Evolutionary conservation across 2,329 filamentous ascomycete species (phyloP).

Genomic region (Colletotrichum sp.): DNA sequence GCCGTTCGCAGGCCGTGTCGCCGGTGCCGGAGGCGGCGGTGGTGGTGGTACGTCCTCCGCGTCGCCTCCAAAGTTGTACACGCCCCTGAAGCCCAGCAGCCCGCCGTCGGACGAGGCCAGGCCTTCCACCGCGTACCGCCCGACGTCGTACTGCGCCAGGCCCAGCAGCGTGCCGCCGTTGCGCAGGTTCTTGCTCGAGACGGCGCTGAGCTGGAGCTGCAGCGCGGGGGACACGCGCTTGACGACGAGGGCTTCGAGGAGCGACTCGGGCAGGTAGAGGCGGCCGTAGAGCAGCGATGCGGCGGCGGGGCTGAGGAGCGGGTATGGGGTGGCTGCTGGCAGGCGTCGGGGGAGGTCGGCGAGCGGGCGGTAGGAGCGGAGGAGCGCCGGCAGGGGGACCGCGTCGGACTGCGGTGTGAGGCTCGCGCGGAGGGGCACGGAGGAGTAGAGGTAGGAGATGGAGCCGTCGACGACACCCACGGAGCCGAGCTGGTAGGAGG

Average conservation of each 20-base stretch:
- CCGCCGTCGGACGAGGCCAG: constrained; percentile 93
- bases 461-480: constrained; percentile 93
- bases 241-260: constrained; percentile 85
- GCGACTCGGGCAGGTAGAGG: constrained; percentile 82
- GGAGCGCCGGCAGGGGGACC: constrained; percentile 78
- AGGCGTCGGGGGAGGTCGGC: constrained; percentile 57
- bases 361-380: constrained; percentile 83
- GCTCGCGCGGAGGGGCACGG: constrained; percentile 73
- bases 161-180: constrained; percentile 80
- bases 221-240: constrained; percentile 78
- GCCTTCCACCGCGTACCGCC: constrained; percentile 88
- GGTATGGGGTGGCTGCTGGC: constrained; percentile 1
- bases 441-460: constrained; percentile 96
- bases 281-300: constrained; percentile 76
- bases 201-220: constrained; percentile 80
- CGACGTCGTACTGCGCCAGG: constrained; percentile 80
- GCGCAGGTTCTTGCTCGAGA: constrained; percentile 73
- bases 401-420: constrained; percentile 72
- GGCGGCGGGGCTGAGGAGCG: constrained; percentile 22
- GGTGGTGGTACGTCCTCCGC: constrained; percentile 39
- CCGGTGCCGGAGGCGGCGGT: background rate
- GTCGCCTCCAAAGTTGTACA: constrained; percentile 93
- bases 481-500: constrained; percentile 89
- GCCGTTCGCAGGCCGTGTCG: constrained; percentile 26
- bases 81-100: constrained; percentile 81